Evolutionary conservation across 768 basidiomycete genomes (phyloP).

Genomic region (Amanita pseudoporphyria): DNA sequence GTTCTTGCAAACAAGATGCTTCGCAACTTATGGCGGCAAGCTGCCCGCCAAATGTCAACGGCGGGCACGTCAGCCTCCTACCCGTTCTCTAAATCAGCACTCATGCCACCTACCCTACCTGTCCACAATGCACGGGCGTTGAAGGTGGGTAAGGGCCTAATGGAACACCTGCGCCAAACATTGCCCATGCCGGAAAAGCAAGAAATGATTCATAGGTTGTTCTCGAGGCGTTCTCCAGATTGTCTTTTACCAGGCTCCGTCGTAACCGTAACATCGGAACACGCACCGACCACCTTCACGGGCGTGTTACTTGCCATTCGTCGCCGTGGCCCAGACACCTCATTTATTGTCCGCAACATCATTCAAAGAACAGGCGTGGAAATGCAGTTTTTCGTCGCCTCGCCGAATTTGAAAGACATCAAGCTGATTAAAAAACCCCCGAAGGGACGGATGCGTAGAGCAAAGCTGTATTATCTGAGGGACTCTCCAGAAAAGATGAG

Average conservation of each 20-base stretch:
- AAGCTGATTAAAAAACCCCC: conserved; percentile 63
- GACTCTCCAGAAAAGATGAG: conserved; percentile 83
- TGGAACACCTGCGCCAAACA: conserved; percentile 60
- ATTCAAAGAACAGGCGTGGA: conserved; percentile 89
- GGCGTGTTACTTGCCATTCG: conserved; percentile 82
- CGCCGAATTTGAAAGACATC: conserved; percentile 83
- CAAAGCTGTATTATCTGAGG: conserved; percentile 77
- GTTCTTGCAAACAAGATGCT: neutral
- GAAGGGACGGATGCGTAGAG: conserved; percentile 56
- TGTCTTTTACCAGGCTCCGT: conserved; percentile 81
- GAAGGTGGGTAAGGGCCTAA: conserved; percentile 64
- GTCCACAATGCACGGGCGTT: conserved; percentile 36
- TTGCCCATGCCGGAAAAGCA: conserved; percentile 63
- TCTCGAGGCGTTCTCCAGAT: conserved; percentile 58
- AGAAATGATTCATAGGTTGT: conserved; percentile 55
- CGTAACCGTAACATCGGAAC: conserved; percentile 64
- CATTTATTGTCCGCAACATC: conserved; percentile 84
- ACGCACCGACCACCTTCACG: conserved; percentile 77
- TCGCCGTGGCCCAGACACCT: conserved; percentile 77
- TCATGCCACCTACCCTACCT: conserved; percentile 38
- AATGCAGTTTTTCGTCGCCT: conserved; percentile 82
- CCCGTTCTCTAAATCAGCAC: conserved; percentile 65
- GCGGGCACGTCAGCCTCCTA: conserved; percentile 33
- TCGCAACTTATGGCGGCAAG: conserved; percentile 1
- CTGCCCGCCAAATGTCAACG: conserved; percentile 34